Conservation (phyloP, 108 stramenopile species). For the Cyclotella distinguenda region DNA sequence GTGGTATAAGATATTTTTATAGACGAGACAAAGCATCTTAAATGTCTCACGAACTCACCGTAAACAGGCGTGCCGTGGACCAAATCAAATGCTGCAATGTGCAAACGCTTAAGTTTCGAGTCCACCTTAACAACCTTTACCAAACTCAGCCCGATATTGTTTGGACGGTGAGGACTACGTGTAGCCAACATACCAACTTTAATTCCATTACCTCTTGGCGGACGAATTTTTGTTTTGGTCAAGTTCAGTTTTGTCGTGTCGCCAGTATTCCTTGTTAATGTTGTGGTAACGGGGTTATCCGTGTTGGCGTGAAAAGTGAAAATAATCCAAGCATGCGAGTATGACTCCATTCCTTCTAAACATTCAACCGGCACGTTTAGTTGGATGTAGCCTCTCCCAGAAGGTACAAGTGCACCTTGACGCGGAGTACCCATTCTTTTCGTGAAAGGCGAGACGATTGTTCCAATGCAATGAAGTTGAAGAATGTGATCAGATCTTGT, state of each 20-base stretch:
- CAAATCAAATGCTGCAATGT: conserved; percentile 78
- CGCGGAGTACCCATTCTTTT: conserved; percentile 89
- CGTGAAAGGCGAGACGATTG: conserved; percentile 70
- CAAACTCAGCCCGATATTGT: conserved; percentile 89
- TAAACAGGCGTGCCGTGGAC: conserved; percentile 91
- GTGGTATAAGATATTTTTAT: background rate
- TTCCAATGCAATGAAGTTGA: conserved; percentile 63
- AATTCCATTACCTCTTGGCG: conserved; percentile 71
- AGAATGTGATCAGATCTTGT: conserved; percentile 12
- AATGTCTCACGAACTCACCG: conserved; percentile 3
- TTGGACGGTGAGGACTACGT: conserved; percentile 96
- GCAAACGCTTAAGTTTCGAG: conserved; percentile 47
- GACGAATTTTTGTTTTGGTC: conserved; percentile 73
- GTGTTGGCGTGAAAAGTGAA: conserved; percentile 98
- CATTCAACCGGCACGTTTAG: conserved; percentile 62
- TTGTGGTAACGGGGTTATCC: conserved; percentile 44
- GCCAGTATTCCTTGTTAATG: background rate
- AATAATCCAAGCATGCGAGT: conserved; percentile 91
- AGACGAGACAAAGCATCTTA: background rate
- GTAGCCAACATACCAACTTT: conserved; percentile 92
- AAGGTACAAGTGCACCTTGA: conserved; percentile 74
- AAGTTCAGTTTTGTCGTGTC: conserved; percentile 30
- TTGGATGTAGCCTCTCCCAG: conserved; percentile 62
- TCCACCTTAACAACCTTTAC: conserved; percentile 70
- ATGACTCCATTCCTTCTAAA: conserved; percentile 72